phyloP scores from a whole-genome alignment of 257 asterid species.

The Solanum pinnatisectum region DNA sequence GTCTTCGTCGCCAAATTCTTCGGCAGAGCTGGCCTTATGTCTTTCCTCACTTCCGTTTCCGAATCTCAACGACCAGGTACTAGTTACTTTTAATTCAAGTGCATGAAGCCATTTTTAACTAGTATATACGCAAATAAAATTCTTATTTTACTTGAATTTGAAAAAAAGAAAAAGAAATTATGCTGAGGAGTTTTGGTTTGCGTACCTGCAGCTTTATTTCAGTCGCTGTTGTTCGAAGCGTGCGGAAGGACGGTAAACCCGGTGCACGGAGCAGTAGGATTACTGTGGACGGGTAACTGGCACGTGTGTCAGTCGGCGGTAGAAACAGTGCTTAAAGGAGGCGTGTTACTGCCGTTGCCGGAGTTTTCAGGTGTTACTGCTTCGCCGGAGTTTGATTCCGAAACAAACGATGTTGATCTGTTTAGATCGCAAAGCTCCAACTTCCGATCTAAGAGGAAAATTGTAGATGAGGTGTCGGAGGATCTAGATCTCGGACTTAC shows the following conservation, averaged over 20 bases:
- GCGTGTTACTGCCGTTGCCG: conserved; percentile 27
- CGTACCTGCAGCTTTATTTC: conserved; percentile 53
- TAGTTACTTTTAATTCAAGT: background rate
- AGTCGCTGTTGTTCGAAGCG: conserved; percentile 69
- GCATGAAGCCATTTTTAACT: background rate
- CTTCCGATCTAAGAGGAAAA: conserved; percentile 6
- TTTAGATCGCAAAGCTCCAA: conserved; percentile 10
- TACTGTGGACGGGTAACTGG: conserved; percentile 79
- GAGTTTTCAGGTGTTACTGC: conserved; percentile 6
- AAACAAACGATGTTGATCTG: conserved; percentile 6
- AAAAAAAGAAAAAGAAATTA: background rate
- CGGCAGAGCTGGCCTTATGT: conserved; percentile 90
- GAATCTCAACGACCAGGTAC: conserved; percentile 53
- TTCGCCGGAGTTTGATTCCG: conserved; percentile 6
- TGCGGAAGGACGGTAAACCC: conserved; percentile 87
- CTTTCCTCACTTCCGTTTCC: conserved; percentile 71
- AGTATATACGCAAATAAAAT: too few species aligned
- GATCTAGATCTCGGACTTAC: conserved; percentile 17
- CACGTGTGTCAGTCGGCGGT: conserved; percentile 70
- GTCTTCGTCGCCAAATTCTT: conserved; percentile 79
- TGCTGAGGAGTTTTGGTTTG: background rate
- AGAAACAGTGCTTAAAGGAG: conserved; percentile 80
- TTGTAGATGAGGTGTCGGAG: background rate
- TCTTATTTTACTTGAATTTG: background rate
- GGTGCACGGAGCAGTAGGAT: conserved; percentile 71